Evolutionary conservation across 1,284 basidiomycete genomes (phyloP), one percentile per base, ranked within the genome.

Genomic region (Rhodotorula sp.): DNA sequence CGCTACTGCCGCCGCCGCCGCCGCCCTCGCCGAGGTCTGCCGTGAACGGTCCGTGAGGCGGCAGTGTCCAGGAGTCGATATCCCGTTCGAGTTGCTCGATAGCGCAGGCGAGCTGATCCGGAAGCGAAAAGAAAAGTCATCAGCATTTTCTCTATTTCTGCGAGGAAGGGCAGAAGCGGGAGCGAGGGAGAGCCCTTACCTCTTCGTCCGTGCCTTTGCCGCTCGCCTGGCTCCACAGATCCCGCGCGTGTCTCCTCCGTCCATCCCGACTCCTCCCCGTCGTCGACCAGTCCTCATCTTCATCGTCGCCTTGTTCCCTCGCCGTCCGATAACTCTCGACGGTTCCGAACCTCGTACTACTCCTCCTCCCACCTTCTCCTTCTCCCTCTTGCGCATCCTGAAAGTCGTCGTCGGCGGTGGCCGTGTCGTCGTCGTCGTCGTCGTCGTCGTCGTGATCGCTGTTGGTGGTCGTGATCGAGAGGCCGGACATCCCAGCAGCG

Each of bases 251-350:
- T 8, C 63, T 67, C 60, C 38, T 18, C n/a, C 50, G 45, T 23
- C 45, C 45, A 49, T 31, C 47, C 26, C 50, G 26, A 31, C 21
- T 19, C 47, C 58, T 7, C 43, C 1, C 1, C 23, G 45, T 48
- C 23, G 31, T 48, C 34, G 57, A 38, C 19, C 23, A 19, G 10
- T 23, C 54, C 43, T 45, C 45, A 12, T n/a, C 43, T 23, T 15
- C 6, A 15, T n/a, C n/a, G 58, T 45, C 59, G 23, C n/a, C 14
- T 45, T 12, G n/a, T 60, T 48, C 19, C n/a, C 49, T 38, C 31
- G 71, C 71, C 5, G 70, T 72, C 5, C 58, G 48, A 47, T 66
- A 72, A n/a, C 57, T 60, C 45, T 55, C 62, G 28, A 57, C 28
- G 21, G 70, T 69, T 14, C 60, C 67, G 45, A 60, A 72, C 31